Percentiles rank a stretch among this genome's conserved stretches.
phyloP scores from a whole-genome alignment of 768 basidiomycete species.

The Leccinum disarticulatum region DNA sequence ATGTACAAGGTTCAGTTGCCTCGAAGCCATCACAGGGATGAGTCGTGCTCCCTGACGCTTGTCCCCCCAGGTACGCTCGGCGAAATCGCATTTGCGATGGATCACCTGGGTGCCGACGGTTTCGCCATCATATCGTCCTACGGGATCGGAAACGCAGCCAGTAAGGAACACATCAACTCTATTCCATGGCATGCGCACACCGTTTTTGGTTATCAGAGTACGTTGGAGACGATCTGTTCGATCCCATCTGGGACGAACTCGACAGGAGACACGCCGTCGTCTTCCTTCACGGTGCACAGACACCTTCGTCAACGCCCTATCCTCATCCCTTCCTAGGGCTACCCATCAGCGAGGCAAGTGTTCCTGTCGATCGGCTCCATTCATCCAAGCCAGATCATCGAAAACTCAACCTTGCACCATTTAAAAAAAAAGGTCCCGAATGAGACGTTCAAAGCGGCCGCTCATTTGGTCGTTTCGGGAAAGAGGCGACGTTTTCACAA shows the following conservation, averaged over 20 bases:
- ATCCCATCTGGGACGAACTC: constrained; percentile 71
- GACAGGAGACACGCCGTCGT: constrained; percentile 57
- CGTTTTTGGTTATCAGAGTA: constrained; percentile 44
- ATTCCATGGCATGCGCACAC: constrained; percentile 5
- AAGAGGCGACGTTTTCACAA: constrained; percentile 61
- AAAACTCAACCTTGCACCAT: constrained; percentile 6
- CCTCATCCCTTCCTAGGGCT: constrained; percentile 66
- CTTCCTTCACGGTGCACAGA: constrained; percentile 73
- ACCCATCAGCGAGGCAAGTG: constrained; percentile 62
- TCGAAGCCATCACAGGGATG: constrained; percentile 1
- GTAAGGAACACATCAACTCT: constrained; percentile 35
- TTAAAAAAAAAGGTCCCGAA: constrained; percentile 58
- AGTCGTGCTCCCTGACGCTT: constrained; percentile 5
- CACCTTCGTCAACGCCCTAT: constrained; percentile 59
- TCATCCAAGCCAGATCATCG: neutral
- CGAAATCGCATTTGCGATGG: constrained; percentile 63
- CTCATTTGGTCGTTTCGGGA: constrained; percentile 73
- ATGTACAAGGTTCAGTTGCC: constrained; percentile 50
- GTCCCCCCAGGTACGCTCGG: constrained; percentile 47
- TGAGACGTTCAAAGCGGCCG: constrained; percentile 80
- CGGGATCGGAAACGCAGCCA: constrained; percentile 52
- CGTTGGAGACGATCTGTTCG: constrained; percentile 62
- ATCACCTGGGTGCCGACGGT: constrained; percentile 62
- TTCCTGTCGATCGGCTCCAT: constrained; percentile 6
- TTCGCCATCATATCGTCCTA: constrained; percentile 68